These are phyloP conservation scores for Verticillium nubilum DNA, from an alignment of 2,329 filamentous ascomycete genomes.

Conservation along the genomic window DNA sequence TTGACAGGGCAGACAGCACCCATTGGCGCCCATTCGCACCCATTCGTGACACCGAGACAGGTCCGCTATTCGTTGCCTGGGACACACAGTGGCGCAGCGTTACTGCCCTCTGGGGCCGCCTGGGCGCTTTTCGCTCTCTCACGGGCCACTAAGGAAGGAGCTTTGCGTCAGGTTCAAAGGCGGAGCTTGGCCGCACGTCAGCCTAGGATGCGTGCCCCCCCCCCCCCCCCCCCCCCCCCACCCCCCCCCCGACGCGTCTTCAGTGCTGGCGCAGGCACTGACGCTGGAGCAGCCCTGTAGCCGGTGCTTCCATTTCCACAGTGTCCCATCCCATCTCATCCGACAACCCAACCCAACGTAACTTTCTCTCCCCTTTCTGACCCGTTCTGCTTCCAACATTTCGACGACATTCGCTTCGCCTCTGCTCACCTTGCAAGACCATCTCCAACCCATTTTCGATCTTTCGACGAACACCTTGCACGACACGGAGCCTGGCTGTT, in stretches of 20 bases:
- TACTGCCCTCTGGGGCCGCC: neutral
- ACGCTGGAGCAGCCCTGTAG: too few relatives aligned
- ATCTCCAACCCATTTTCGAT: neutral
- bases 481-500: neutral
- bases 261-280: neutral
- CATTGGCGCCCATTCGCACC: neutral
- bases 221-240: too few relatives aligned
- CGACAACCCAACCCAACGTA: neutral
- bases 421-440: neutral
- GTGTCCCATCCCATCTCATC: neutral
- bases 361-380: neutral
- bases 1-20: too few relatives aligned
- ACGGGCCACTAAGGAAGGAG: neutral
- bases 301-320: neutral
- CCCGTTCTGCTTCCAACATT: neutral
- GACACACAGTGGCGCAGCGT: neutral
- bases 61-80: neutral
- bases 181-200: neutral
- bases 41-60: neutral
- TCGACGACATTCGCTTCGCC: neutral
- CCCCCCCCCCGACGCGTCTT: neutral
- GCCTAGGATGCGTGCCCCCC: neutral
- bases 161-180: neutral
- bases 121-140: neutral
- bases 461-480: neutral